Percentiles rank a stretch among this genome's conserved stretches.
phyloP scores from a whole-genome alignment of 345 rosid genomes.

The Psidium guajava region DNA sequence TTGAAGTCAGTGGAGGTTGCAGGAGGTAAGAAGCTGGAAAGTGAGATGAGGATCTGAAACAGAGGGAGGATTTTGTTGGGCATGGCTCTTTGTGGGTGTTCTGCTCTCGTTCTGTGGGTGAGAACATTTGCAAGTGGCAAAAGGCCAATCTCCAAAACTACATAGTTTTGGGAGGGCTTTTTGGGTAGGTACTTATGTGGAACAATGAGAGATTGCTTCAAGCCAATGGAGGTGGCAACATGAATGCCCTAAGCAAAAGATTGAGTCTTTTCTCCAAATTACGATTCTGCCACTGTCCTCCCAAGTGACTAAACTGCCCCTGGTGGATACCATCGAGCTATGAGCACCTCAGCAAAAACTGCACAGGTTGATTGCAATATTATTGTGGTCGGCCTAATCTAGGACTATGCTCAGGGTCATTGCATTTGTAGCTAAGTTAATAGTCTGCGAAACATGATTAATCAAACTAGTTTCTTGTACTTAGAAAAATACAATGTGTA shows the following conservation, averaged over 20 bases:
- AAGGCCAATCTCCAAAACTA: background rate
- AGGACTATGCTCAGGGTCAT: background rate
- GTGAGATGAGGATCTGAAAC: slow-evolving; percentile 4
- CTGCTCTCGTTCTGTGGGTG: background rate
- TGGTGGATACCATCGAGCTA: background rate
- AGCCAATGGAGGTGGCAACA: background rate
- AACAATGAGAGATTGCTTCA: background rate
- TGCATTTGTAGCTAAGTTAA: background rate
- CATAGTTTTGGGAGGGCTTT: background rate
- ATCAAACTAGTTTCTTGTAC: background rate
- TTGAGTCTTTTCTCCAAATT: background rate
- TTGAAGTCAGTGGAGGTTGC: slow-evolving; percentile 35
- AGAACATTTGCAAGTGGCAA: slow-evolving; percentile 13
- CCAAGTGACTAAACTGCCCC: background rate
- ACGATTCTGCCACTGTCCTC: background rate
- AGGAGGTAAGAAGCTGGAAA: slow-evolving; percentile 21
- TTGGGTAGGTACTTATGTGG: background rate
- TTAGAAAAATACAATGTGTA: background rate
- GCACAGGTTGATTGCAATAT: background rate
- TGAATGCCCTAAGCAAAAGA: background rate
- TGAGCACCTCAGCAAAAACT: background rate
- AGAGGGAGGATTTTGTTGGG: slow-evolving; percentile 9
- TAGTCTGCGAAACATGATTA: background rate
- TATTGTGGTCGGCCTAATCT: background rate
- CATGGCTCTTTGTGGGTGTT: slow-evolving; percentile 9